phyloP scores from a whole-genome alignment of 129 eudicot genomes.

The Smallanthus sonchifolius region DNA sequence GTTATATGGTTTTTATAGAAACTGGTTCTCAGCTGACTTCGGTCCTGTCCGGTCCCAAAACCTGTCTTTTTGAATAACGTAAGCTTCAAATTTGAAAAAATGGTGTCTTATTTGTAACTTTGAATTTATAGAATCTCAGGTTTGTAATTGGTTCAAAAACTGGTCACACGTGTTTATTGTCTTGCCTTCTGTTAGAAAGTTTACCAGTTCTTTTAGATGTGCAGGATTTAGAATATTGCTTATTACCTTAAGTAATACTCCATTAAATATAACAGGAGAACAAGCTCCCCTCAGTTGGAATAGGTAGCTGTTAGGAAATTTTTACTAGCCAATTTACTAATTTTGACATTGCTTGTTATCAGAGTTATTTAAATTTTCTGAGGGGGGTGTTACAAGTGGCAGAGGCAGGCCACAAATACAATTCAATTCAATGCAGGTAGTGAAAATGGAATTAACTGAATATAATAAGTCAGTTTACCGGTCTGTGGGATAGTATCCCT shows the following conservation, averaged over 20 bases:
- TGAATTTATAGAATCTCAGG: neutral
- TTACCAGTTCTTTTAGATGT: neutral
- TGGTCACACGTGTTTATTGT: neutral
- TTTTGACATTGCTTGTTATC: neutral
- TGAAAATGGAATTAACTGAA: neutral
- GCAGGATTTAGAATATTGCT: neutral
- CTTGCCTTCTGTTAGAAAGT: neutral
- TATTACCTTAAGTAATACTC: neutral
- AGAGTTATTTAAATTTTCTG: neutral
- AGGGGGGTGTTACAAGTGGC: neutral
- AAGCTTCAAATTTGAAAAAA: neutral
- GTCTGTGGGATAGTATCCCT: neutral
- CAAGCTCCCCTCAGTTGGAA: neutral
- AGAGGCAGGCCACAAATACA: neutral
- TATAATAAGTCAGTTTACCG: neutral
- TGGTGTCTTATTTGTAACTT: neutral
- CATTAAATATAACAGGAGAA: neutral
- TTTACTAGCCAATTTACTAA: neutral
- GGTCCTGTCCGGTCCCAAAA: neutral
- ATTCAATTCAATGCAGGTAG: neutral
- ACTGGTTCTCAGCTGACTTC: neutral
- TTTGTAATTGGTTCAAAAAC: neutral
- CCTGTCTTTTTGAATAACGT: neutral
- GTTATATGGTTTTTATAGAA: neutral
- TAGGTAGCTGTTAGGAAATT: neutral